These are phyloP conservation scores for Hydrangea macrophylla DNA, from an alignment of 148 eudicot genomes.

Conservation along the genomic window DNA sequence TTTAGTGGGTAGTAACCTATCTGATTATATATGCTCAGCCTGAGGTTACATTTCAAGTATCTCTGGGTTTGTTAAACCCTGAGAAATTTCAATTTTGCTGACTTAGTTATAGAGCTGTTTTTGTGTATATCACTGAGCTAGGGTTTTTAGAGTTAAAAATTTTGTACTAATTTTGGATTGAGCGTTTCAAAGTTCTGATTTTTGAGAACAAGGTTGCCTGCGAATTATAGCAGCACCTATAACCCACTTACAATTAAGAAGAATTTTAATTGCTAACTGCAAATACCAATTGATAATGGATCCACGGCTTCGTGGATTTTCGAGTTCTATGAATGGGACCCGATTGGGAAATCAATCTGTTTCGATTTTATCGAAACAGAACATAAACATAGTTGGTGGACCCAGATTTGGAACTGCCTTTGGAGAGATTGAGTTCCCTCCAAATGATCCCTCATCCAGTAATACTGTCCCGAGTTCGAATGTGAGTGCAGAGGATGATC, in stretches of 20 bases:
- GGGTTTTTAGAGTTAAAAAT: not conserved
- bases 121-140: not conserved
- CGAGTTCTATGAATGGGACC: slow-evolving; percentile 12
- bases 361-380: not conserved
- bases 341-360: slow-evolving; percentile 14
- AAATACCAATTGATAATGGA: slow-evolving; percentile 27
- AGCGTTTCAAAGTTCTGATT: not conserved
- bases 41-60: too few relatives aligned
- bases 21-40: not conserved
- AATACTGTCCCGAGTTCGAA: slow-evolving; percentile 3
- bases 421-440: slow-evolving; percentile 7
- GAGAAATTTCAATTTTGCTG: not conserved
- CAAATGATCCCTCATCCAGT: not conserved
- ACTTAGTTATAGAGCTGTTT: not conserved
- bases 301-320: slow-evolving; percentile 13
- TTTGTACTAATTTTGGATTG: not conserved
- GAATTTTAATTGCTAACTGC: too few relatives aligned
- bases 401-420: slow-evolving; percentile 11
- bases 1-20: not conserved
- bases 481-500: slow-evolving; percentile 20
- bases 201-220: not conserved
- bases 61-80: not conserved
- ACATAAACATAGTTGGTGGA: slow-evolving; percentile 7
- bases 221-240: not conserved
- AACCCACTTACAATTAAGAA: too few relatives aligned